Evolutionary conservation across 2,329 filamentous ascomycete species (phyloP).

Genomic region (Fusarium sp.): DNA sequence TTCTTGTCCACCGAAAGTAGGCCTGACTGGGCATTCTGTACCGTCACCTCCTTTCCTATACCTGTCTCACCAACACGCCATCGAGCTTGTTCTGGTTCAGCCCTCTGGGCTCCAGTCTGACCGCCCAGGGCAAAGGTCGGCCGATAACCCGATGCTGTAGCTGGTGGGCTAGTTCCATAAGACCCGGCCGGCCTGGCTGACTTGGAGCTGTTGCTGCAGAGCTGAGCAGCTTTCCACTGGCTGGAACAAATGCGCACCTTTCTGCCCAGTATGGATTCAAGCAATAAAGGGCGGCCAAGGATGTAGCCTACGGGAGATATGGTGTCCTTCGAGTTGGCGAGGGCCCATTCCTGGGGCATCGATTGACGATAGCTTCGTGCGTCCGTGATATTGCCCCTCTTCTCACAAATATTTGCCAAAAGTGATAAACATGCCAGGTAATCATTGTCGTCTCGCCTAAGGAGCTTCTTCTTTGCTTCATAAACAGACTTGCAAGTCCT

Average conservation of each 20-base stretch:
- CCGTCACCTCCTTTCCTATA: neutral
- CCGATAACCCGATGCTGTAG: neutral
- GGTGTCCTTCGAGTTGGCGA: neutral
- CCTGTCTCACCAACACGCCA: neutral
- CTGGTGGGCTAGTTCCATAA: neutral
- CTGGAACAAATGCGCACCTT: neutral
- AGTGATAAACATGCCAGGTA: neutral
- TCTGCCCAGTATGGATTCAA: neutral
- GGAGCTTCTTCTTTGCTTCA: conserved; percentile 2
- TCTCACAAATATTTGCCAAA: conserved; percentile 3
- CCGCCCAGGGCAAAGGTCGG: neutral
- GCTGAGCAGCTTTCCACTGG: neutral
- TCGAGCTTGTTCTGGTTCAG: neutral
- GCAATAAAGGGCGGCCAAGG: neutral
- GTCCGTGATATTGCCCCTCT: neutral
- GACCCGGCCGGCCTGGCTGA: neutral
- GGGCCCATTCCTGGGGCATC: neutral
- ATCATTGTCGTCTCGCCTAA: neutral
- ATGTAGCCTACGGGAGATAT: neutral
- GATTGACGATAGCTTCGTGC: neutral
- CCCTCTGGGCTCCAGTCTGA: neutral
- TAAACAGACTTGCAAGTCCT: neutral
- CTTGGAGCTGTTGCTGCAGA: neutral
- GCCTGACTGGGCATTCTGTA: neutral
- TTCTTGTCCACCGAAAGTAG: neutral